These are phyloP conservation scores for Penicillium chermesinum DNA, from an alignment of 495 filamentous ascomycete species.

Conservation along the genomic window DNA sequence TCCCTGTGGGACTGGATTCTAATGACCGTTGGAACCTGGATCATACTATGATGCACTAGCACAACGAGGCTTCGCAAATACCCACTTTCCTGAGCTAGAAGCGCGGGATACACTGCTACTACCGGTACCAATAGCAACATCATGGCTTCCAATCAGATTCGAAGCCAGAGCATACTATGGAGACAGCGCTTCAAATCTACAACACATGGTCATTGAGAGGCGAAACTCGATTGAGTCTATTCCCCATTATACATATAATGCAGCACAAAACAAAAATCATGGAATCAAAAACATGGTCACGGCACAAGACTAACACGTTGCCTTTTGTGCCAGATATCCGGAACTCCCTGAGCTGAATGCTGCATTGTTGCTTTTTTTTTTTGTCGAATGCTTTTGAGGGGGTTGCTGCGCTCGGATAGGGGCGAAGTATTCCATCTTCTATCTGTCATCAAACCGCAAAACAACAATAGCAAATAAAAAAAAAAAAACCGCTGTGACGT, in stretches of 20 bases:
- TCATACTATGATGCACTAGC: too few species aligned
- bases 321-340: constrained; percentile 73
- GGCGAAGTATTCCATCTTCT: constrained; percentile 30
- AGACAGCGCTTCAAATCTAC: too few species aligned
- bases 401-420: constrained; percentile 5
- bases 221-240: constrained; percentile 22
- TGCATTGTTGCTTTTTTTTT: constrained; percentile 14
- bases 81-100: too few species aligned
- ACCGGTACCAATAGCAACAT: too few species aligned
- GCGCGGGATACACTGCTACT: too few species aligned
- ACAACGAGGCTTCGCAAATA: too few species aligned
- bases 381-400: constrained; percentile 22
- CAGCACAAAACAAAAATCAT: constrained; percentile 18
- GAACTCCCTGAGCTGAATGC: constrained; percentile 56
- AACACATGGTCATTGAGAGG: too few species aligned
- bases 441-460: constrained; percentile 22
- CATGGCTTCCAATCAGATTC: too few species aligned
- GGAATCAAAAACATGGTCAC: constrained; percentile 21
- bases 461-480: constrained; percentile 6
- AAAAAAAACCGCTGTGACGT: constrained; percentile 16
- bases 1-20: too few species aligned
- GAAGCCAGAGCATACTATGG: too few species aligned
- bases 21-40: too few species aligned
- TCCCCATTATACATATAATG: constrained; percentile 20
- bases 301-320: constrained; percentile 43